phyloP scores from a whole-genome alignment of 2,329 filamentous ascomycete genomes.

The Claviceps humidiphila region DNA sequence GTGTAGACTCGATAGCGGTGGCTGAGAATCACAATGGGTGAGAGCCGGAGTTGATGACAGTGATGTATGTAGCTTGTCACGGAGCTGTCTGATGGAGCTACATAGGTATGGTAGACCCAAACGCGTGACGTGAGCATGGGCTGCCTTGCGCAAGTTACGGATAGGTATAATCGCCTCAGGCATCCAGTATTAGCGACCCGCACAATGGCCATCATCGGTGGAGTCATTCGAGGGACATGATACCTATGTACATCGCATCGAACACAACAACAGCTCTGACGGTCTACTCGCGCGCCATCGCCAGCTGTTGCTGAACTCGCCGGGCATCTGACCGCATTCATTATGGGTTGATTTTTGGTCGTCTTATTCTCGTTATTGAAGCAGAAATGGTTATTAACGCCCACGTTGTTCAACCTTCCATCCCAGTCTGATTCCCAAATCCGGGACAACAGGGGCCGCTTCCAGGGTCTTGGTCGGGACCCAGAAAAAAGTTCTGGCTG shows the following conservation, averaged over 20 bases:
- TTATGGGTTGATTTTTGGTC: background rate
- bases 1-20: background rate
- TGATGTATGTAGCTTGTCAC: conserved; percentile 1
- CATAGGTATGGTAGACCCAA: conserved; percentile 10
- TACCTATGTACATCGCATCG: background rate
- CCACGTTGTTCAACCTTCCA: background rate
- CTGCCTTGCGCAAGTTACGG: conserved; percentile 7
- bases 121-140: conserved; percentile 36
- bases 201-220: background rate
- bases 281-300: background rate
- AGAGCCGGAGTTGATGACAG: conserved; percentile 4
- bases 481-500: conserved; percentile 16
- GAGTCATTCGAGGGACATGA: background rate
- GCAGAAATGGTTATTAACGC: background rate
- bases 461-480: conserved; percentile 11
- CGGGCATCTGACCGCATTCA: background rate
- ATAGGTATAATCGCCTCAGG: conserved; percentile 17
- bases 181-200: conserved; percentile 3
- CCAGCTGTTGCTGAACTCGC: background rate
- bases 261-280: conserved; percentile 2
- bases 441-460: background rate
- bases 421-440: background rate
- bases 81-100: conserved; percentile 4
- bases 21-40: conserved; percentile 4
- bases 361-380: background rate